Conservation (phyloP, 1,139 yeast genomes). For the Taphrina deformans region DNA sequence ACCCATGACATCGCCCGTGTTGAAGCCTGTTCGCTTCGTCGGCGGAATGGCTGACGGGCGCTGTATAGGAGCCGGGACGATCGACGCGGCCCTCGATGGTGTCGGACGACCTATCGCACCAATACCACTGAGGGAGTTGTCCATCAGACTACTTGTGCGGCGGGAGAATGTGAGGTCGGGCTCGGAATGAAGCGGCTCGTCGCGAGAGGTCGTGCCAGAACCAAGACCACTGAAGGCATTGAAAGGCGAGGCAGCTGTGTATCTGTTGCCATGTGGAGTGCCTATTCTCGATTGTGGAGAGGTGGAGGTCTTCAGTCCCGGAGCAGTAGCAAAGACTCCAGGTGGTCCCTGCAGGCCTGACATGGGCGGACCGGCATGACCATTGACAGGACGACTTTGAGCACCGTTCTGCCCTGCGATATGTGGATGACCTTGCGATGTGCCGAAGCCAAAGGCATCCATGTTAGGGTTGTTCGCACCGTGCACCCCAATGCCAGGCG, state of each 20-base stretch:
- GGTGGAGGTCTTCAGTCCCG: neutral
- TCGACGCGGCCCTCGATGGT: constrained; percentile 10
- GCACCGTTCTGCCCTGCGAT: neutral
- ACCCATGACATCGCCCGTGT: constrained; percentile 38
- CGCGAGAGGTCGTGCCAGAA: constrained; percentile 11
- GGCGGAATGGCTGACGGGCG: constrained; percentile 35
- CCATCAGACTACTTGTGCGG: neutral
- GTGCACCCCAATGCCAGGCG: constrained; percentile 24
- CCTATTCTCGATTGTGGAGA: constrained; percentile 29
- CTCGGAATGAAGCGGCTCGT: constrained; percentile 9
- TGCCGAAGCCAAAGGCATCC: constrained; percentile 21
- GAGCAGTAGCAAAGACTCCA: constrained; percentile 17
- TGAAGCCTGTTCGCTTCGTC: constrained; percentile 19
- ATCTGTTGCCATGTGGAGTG: constrained; percentile 16
- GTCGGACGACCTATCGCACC: constrained; percentile 25
- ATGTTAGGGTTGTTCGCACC: neutral
- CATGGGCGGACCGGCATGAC: constrained; percentile 2
- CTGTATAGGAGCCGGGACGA: constrained; percentile 39
- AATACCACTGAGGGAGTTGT: neutral
- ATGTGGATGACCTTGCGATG: neutral
- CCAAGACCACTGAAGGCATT: constrained; percentile 16
- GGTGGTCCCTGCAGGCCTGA: constrained; percentile 9
- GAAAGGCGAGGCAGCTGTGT: neutral
- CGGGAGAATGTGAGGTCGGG: constrained; percentile 10
- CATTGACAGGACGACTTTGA: constrained; percentile 3